Percentiles rank a stretch among this genome's conserved stretches.
Evolutionary conservation across 1,284 basidiomycete genomes (phyloP).

Genomic region (Fomitopsis schrenkii): DNA sequence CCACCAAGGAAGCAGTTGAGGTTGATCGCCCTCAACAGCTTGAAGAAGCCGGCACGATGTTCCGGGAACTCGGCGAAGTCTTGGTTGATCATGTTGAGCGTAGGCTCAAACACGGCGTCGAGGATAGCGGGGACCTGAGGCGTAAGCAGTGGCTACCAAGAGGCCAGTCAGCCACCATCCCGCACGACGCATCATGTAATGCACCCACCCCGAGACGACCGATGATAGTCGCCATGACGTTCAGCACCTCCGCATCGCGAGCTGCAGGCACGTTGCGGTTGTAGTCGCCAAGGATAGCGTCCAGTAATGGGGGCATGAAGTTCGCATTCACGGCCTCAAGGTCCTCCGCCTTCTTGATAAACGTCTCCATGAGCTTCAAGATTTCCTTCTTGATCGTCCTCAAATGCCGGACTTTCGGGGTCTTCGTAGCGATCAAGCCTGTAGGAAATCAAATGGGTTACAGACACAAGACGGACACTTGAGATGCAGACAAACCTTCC

Average conservation of each 20-base stretch:
- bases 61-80: conserved; percentile 99
- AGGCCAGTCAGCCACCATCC: conserved; percentile 1
- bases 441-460: neutral
- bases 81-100: conserved; percentile 98
- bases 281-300: conserved; percentile 97
- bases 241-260: conserved; percentile 95
- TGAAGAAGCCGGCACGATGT: conserved; percentile 97
- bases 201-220: conserved; percentile 74
- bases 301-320: conserved; percentile 93
- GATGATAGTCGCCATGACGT: conserved; percentile 98
- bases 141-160: conserved; percentile 69
- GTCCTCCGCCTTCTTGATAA: conserved; percentile 96
- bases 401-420: conserved; percentile 92
- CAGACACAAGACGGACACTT: neutral
- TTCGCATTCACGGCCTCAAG: conserved; percentile 88
- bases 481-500: conserved; percentile 55
- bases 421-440: conserved; percentile 95
- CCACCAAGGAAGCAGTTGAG: conserved; percentile 92
- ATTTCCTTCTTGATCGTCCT: conserved; percentile 99
- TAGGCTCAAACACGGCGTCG: conserved; percentile 97
- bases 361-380: conserved; percentile 95
- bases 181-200: neutral
- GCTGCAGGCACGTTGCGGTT: conserved; percentile 92
- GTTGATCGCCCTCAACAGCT: conserved; percentile 92
- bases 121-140: conserved; percentile 96